Evolutionary conservation across 768 basidiomycete genomes (phyloP), one percentile per base, ranked within the genome.

Genomic region (Pulveroboletus sp.): DNA sequence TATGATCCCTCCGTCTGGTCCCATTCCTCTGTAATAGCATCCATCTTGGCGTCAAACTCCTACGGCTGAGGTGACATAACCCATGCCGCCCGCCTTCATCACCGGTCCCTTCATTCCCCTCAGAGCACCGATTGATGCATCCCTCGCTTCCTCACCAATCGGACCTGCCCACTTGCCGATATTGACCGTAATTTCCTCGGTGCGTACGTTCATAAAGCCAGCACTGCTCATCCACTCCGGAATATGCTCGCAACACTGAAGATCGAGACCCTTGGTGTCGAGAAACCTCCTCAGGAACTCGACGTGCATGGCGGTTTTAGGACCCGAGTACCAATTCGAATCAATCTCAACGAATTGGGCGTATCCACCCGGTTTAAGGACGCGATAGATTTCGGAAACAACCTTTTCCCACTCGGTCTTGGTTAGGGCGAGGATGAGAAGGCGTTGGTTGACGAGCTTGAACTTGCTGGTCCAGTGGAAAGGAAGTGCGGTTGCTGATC

Each of bases 401-500:
- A 39, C 61, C 0, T 27, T 24, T 31, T 43, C 15, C 69, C 70
- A 69, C 35, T 69, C 55, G 0, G 48, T 28, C 11, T 39, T 36
- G 8, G 58, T 57, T 1, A 68, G 51, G 7, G 64, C 69, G n/a
- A 57, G 56, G 12, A 66, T 52, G 14, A 70, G 61, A 5, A 71
- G 60, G 5, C 66, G 57, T 15, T 71, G 70, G 43, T 69, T 59
- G 43, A 71, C 57, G 26, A 71, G 53, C 5, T 27, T 54, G 56
- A 69, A 71, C 14, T 55, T 59, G 31, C 47, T 56, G 8, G 59
- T 43, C 70, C 67, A 69, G 27, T 64, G 58, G 8, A 30, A 46
- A 1, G 69, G 70, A 0, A 71, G 58, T 1, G 15, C 18, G 6
- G 55, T 59, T 2, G 46, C 50, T 1, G 57, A 59, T n/a, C 48